Evolutionary conservation across 2,329 filamentous ascomycete genomes (phyloP), one percentile per base, ranked within the genome.

Genomic region (Aspergillus tamarii): DNA sequence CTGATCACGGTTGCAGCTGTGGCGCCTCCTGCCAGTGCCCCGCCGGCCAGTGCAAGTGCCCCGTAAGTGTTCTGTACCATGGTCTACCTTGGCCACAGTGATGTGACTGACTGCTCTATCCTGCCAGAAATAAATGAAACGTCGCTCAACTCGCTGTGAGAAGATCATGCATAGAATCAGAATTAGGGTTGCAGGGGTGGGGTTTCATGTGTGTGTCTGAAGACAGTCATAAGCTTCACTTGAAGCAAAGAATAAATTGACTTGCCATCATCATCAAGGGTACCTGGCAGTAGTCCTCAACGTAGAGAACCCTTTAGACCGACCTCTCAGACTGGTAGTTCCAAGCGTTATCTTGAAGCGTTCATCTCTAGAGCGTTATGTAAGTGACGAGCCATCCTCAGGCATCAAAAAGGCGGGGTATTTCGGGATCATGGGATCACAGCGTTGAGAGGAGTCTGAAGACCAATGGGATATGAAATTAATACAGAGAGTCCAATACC

Each of bases 11-110:
- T 66, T 80, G 78, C 74, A 76, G 71, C 73, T 80, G 77, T 71
- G 78, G 78, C 66, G 63, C 73, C 70, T 76, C 76, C 64, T 80
- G 77, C 76, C 72, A 76, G 69, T 79, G 78, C 74, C 77, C 78
- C 68, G 71, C 77, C 68, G 78, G 77, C 69, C 61, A 67, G 50
- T 80, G 77, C 76, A 68, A 78, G 64, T 80, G 77, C 77, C 75
- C 75, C 41, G 77, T 78, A 76, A 61, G 75, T 74, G 57, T 23
- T 19, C 28, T 59, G 10, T 16, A 30, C 19, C 39, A 26, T 21
- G 16, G 21, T 5, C 36, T 30, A 19, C 41, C 32, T 57, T 9
- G 6, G 8, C 19, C 1, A 8, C 7, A 21, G 28, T 30, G 16
- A 52, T 39, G 1, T 36, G 6, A 28, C 59, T 63, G 30, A 63